phyloP scores from a whole-genome alignment of 2,329 filamentous ascomycete genomes.

The Cryphonectria parasitica region DNA sequence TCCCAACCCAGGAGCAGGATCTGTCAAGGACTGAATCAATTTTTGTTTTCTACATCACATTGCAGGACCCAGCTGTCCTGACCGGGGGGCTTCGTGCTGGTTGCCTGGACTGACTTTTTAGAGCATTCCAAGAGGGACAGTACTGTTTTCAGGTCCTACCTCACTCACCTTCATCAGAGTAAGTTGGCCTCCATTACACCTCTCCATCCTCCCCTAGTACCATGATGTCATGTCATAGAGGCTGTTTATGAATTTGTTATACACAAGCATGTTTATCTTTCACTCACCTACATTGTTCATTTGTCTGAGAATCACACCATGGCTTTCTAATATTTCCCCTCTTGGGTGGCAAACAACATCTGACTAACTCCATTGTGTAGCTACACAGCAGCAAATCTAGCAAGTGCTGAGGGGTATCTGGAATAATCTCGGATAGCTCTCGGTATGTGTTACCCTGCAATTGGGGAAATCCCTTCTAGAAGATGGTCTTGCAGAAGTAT shows the following conservation, averaged over 20 bases:
- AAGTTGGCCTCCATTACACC: constrained; percentile 12
- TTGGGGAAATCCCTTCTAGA: neutral
- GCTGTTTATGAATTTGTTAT: constrained; percentile 44
- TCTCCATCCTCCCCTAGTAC: neutral
- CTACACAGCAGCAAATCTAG: neutral
- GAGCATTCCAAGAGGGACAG: neutral
- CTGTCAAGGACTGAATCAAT: constrained; percentile 17
- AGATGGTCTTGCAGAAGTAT: neutral
- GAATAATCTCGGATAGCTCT: neutral
- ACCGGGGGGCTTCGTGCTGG: neutral
- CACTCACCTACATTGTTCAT: constrained; percentile 26
- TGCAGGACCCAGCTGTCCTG: neutral
- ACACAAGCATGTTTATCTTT: constrained; percentile 38
- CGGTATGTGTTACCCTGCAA: neutral
- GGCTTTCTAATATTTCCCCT: neutral
- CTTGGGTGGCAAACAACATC: neutral
- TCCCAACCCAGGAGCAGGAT: constrained; percentile 6
- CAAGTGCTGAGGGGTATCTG: neutral
- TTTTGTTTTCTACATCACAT: constrained; percentile 1
- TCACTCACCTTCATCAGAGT: neutral
- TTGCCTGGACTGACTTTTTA: neutral
- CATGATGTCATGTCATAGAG: constrained; percentile 42
- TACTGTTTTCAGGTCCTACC: neutral
- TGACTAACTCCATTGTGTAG: neutral
- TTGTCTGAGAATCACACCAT: constrained; percentile 18